Evolutionary conservation across 805 yeast species (phyloP).

Genomic region (Lachancea nothofagi): DNA sequence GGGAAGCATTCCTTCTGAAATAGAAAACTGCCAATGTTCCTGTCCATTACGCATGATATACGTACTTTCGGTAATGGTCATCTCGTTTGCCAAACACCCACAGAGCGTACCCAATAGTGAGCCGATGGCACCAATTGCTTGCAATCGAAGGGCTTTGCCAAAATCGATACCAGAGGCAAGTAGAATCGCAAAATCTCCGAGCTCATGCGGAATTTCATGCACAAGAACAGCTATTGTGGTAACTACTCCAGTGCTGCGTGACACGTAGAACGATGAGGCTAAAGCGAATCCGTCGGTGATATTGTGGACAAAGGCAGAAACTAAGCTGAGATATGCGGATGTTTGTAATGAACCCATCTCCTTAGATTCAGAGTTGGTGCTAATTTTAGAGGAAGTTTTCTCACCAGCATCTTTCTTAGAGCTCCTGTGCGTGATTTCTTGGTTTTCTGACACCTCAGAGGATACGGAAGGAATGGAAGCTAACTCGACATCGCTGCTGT

Average conservation of each 20-base stretch:
- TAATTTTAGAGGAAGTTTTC: conserved; percentile 17
- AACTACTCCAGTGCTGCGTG: conserved; percentile 56
- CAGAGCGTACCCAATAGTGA: conserved; percentile 60
- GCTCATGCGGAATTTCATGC: conserved; percentile 78
- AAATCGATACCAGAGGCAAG: conserved; percentile 60
- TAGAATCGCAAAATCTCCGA: conserved; percentile 72
- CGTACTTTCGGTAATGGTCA: neutral
- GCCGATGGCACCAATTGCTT: conserved; percentile 59
- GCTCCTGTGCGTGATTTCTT: neutral
- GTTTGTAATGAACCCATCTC: conserved; percentile 32
- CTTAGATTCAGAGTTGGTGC: conserved; percentile 11
- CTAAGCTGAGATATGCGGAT: conserved; percentile 59
- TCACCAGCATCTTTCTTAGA: conserved; percentile 12
- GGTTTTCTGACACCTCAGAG: no score
- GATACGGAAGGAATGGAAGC: no score
- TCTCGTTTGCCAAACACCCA: conserved; percentile 52
- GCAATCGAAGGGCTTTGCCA: conserved; percentile 61
- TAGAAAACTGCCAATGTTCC: conserved; percentile 22
- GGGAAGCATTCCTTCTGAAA: conserved; percentile 50
- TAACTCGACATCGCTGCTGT: no score
- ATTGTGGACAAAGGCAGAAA: conserved; percentile 70
- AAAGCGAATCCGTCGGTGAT: conserved; percentile 74
- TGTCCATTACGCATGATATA: neutral
- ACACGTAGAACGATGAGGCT: conserved; percentile 61
- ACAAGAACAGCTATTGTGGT: conserved; percentile 66